phyloP scores from a whole-genome alignment of 2,329 filamentous ascomycete genomes.

The Uncinocarpus reesii region DNA sequence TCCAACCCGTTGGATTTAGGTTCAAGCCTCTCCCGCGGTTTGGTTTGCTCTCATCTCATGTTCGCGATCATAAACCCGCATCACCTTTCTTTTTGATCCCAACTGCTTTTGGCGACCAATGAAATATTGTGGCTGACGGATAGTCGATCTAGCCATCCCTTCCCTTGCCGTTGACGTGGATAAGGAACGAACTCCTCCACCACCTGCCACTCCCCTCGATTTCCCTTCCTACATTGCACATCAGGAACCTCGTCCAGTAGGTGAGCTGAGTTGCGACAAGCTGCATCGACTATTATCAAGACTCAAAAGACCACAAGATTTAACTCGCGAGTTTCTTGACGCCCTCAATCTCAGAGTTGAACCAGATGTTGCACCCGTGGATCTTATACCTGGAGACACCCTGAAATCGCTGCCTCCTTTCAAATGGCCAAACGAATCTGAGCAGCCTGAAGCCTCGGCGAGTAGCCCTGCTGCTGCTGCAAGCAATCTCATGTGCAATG shows the following conservation, averaged over 20 bases:
- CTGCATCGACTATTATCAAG: slow-evolving; percentile 38
- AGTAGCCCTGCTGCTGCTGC: slow-evolving; percentile 20
- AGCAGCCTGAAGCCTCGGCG: slow-evolving; percentile 23
- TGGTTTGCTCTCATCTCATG: not conserved
- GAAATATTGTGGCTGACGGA: slow-evolving; percentile 7
- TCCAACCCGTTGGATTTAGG: not conserved
- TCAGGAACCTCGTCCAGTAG: slow-evolving; percentile 27
- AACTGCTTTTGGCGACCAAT: no score
- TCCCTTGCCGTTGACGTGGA: slow-evolving; percentile 27
- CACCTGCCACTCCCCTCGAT: slow-evolving; percentile 41
- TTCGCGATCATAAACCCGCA: no score
- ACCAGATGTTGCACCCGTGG: slow-evolving; percentile 27
- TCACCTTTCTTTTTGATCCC: no score
- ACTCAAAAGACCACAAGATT: slow-evolving; percentile 34
- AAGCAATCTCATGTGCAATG: slow-evolving; percentile 36
- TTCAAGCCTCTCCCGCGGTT: slow-evolving; percentile 1
- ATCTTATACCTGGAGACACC: slow-evolving; percentile 30
- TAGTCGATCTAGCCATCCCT: slow-evolving; percentile 19
- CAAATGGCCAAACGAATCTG: slow-evolving; percentile 27
- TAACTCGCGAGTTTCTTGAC: slow-evolving; percentile 31
- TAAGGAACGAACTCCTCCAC: slow-evolving; percentile 40
- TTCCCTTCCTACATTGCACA: slow-evolving; percentile 42
- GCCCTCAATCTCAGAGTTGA: slow-evolving; percentile 35
- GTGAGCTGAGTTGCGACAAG: slow-evolving; percentile 27
- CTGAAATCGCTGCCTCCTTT: slow-evolving; percentile 30